Percentiles rank a stretch among this genome's conserved stretches.
These are phyloP conservation scores for Hypoxylon fragiforme DNA, from an alignment of 495 filamentous ascomycete species.

Conservation along the genomic window DNA sequence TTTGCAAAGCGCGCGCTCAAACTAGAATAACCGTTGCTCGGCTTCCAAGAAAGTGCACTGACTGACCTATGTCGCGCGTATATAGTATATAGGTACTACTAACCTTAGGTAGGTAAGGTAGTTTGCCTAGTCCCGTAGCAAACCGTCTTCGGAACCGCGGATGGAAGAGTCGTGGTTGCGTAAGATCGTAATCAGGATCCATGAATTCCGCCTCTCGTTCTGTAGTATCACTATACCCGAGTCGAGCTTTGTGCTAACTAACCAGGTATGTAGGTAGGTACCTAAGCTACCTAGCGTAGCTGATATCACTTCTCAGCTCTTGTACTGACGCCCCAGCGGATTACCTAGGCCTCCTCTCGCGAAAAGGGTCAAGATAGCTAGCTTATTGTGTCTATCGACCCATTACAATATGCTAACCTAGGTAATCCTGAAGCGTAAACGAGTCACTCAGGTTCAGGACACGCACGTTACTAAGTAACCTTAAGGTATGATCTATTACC, in stretches of 20 bases:
- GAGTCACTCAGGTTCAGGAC: neutral
- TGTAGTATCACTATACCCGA: too few relatives aligned
- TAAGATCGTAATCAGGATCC: conserved; percentile 10
- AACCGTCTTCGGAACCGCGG: conserved; percentile 20
- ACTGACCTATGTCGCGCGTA: conserved; percentile 13
- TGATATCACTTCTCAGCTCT: conserved; percentile 32
- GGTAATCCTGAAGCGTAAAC: neutral
- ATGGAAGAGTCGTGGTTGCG: conserved; percentile 5
- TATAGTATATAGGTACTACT: too few relatives aligned
- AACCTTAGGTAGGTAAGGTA: too few relatives aligned
- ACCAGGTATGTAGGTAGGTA: too few relatives aligned
- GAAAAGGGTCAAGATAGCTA: conserved; percentile 2
- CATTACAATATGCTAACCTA: too few relatives aligned
- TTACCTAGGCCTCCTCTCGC: conserved; percentile 23
- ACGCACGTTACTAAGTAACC: neutral
- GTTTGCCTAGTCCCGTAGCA: too few relatives aligned
- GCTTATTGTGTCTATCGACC: conserved; percentile 6
- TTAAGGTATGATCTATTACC: too few relatives aligned
- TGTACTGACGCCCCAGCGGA: conserved; percentile 7
- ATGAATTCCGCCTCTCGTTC: conserved; percentile 1
- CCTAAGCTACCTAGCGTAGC: too few relatives aligned
- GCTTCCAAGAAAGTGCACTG: conserved; percentile 16
- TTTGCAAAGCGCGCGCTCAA: conserved; percentile 18
- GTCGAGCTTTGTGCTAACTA: conserved; percentile 7
- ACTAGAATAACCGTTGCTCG: conserved; percentile 16